Conservation (phyloP, 441 rosid species). For the Bocquillonia castaneifolia region DNA sequence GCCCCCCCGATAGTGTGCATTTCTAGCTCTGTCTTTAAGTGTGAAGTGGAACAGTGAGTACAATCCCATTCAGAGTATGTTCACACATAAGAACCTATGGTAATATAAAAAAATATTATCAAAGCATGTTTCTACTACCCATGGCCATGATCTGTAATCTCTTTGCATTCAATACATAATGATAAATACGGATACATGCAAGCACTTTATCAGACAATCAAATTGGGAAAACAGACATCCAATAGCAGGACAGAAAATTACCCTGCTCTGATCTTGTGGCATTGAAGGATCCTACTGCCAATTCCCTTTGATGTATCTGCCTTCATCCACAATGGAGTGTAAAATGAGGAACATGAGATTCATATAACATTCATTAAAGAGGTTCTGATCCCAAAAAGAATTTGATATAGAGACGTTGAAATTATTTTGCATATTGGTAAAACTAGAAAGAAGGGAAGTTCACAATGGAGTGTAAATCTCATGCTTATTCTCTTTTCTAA, state of each 20-base stretch:
- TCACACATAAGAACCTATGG: background rate
- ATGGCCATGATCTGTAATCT: background rate
- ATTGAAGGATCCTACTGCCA: constrained; percentile 27
- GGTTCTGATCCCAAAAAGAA: background rate
- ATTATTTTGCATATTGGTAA: background rate
- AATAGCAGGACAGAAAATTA: constrained; percentile 30
- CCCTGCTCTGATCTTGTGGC: constrained; percentile 36
- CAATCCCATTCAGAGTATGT: no score
- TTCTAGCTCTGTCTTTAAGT: background rate
- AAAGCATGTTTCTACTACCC: background rate
- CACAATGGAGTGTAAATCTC: background rate
- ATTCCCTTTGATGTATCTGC: constrained; percentile 59
- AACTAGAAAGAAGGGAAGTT: constrained; percentile 6
- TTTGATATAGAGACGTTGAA: background rate
- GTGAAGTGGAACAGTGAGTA: no score
- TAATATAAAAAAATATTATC: background rate
- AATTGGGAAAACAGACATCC: constrained; percentile 8
- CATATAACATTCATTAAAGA: background rate
- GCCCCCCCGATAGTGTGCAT: no score
- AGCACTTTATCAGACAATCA: constrained; percentile 5
- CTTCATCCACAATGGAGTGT: constrained; percentile 56
- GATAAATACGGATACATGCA: background rate
- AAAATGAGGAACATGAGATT: constrained; percentile 33
- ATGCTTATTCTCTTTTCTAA: background rate
- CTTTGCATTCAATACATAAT: background rate